phyloP scores from a whole-genome alignment of 768 basidiomycete species.

The Panaeolus papilionaceus region DNA sequence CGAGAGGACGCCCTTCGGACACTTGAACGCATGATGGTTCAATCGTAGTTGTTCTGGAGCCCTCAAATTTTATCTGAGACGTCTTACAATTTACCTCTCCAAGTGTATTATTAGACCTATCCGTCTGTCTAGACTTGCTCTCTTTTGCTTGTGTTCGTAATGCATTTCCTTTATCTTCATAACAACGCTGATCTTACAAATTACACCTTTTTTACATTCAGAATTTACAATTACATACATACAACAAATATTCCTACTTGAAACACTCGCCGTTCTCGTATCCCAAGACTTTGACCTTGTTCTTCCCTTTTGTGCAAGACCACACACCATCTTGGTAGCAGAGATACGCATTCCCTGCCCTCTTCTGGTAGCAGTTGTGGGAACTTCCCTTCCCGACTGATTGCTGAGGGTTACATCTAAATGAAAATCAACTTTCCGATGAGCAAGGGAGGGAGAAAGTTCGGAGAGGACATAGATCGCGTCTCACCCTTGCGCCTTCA shows the following conservation, averaged over 20 bases:
- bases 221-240: not conserved
- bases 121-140: not conserved
- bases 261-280: slow-evolving; percentile 8
- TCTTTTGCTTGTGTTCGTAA: not conserved
- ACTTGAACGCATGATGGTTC: slow-evolving; percentile 47
- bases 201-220: not conserved
- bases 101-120: not conserved
- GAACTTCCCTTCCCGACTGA: not conserved
- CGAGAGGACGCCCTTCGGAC: slow-evolving; percentile 47
- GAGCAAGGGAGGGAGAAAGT: not conserved
- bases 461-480: not conserved
- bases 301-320: not conserved
- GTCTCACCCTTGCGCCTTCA: slow-evolving; percentile 1
- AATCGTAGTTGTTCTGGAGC: slow-evolving; percentile 3
- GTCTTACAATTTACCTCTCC: not conserved
- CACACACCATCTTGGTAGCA: not conserved
- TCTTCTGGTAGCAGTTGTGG: slow-evolving; percentile 1
- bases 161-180: not conserved
- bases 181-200: not conserved
- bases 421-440: not conserved
- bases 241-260: not conserved
- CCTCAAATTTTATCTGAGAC: not conserved
- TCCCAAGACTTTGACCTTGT: not conserved
- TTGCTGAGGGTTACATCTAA: not conserved
- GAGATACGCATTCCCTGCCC: slow-evolving; percentile 6